Evolutionary conservation across 2,329 filamentous ascomycete species (phyloP), one percentile per base, ranked within the genome.

Genomic region (Colletotrichum sansevieriae): DNA sequence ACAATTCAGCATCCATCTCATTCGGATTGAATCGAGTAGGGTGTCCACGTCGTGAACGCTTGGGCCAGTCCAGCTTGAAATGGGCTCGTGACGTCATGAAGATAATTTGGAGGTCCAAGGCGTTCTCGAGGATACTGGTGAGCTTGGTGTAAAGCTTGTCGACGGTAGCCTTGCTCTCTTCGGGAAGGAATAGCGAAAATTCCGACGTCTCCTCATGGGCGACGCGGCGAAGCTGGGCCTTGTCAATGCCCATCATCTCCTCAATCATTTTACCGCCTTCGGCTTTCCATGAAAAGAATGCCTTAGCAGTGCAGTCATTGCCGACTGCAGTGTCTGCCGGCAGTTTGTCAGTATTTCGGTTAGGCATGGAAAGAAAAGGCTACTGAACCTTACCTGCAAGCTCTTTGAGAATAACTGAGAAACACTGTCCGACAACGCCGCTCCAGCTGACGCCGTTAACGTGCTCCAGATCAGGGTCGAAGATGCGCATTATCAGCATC

Each of bases 71-170:
- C 1, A 56, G 4, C 3, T 8, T 12, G 13, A 51, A 65, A 1
- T n/a, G 10, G 3, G 66, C 66, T 4, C 12, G 39, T 0, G 66
- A 69, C 13, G 9, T 22, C 62, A 68, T 64, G 13, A 64, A 49
- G 2, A 39, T 25, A 1, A 1, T 11, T 1, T 61, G 35, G 10
- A 62, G 58, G 1, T 11, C 3, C 3, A 18, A 0, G 2, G 60
- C 65, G 9, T 59, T 43, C 2, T 44, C 29, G 20, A 65, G 62
- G 1, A 70, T 6, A 0, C 10, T 47, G 4, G 10, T 3, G 13
- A 69, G 41, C 2, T 20, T 15, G 2, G 41, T 39, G 10, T 2
- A 6, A 1, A 67, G 35, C 1, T 37, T 46, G 0, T 47, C 2
- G 2, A 3, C 9, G 2, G n/a, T 4, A 5, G 11, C 3, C 1